Percentiles rank a stretch among this genome's conserved stretches.
phyloP scores from a whole-genome alignment of 495 filamentous ascomycete genomes.

The Bathelium albidoporum region DNA sequence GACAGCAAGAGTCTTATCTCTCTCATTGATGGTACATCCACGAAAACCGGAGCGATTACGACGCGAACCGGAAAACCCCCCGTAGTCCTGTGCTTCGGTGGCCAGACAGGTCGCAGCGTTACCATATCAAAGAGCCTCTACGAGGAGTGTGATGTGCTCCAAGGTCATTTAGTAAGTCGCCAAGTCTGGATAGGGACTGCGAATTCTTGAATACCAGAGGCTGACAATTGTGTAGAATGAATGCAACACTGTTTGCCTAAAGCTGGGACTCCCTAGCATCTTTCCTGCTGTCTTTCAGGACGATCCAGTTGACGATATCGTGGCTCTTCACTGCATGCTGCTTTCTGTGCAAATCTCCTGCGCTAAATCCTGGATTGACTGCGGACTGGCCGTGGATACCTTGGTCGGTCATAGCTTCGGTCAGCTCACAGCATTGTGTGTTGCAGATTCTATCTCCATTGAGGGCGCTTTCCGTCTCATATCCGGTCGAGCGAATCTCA shows the following conservation, averaged over 20 bases:
- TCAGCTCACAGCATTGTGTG: slow-evolving; percentile 20
- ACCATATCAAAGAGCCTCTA: not conserved
- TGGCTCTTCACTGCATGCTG: slow-evolving; percentile 24
- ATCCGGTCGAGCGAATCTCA: slow-evolving; percentile 13
- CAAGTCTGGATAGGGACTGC: no score
- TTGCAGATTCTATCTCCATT: slow-evolving; percentile 16
- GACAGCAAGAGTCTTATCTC: no score
- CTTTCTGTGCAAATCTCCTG: slow-evolving; percentile 30
- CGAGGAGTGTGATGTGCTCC: not conserved
- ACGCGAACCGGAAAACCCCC: not conserved
- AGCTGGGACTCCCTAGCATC: slow-evolving; percentile 13
- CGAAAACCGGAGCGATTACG: not conserved
- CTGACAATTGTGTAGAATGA: not conserved
- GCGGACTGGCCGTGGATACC: slow-evolving; percentile 25
- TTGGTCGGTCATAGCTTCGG: slow-evolving; percentile 29
- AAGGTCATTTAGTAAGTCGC: no score
- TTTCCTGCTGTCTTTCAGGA: slow-evolving; percentile 4
- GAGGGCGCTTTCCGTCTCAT: slow-evolving; percentile 17
- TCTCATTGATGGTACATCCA: not conserved
- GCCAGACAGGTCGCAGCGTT: not conserved
- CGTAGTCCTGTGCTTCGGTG: not conserved
- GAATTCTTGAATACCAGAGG: no score
- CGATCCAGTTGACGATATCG: not conserved
- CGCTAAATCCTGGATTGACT: slow-evolving; percentile 25
- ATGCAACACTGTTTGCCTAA: no score